Percentiles rank a stretch among this genome's conserved stretches.
Evolutionary conservation across 2,329 filamentous ascomycete species (phyloP).

Genomic region (Cercospora canescens): DNA sequence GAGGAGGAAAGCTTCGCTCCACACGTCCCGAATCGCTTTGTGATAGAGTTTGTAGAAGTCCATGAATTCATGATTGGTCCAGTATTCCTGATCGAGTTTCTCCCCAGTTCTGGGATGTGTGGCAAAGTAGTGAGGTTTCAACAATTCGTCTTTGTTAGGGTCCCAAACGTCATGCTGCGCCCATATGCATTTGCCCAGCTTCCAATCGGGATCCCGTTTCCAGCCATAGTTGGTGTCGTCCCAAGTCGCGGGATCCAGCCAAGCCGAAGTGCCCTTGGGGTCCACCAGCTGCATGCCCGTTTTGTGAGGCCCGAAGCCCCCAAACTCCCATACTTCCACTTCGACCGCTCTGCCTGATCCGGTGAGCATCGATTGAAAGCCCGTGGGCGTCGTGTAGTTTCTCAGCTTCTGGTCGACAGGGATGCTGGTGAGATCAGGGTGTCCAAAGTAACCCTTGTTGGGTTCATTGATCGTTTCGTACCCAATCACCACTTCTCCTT

Average conservation of each 20-base stretch:
- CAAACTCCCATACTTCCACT: slow-evolving; percentile 90
- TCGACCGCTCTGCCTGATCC: slow-evolving; percentile 91
- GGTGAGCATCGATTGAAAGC: slow-evolving; percentile 89
- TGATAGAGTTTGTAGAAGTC: slow-evolving; percentile 76
- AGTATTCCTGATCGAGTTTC: slow-evolving; percentile 75
- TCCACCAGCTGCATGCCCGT: slow-evolving; percentile 81
- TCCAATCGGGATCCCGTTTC: slow-evolving; percentile 85
- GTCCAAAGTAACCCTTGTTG: slow-evolving; percentile 82
- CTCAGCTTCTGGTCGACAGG: slow-evolving; percentile 87
- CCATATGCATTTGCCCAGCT: slow-evolving; percentile 92
- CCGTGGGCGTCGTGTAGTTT: slow-evolving; percentile 89
- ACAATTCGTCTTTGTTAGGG: slow-evolving; percentile 69
- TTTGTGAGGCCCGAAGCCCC: slow-evolving; percentile 87
- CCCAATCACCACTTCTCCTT: slow-evolving; percentile 83
- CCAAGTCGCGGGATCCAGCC: slow-evolving; percentile 73
- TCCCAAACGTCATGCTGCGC: slow-evolving; percentile 98
- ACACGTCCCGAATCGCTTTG: slow-evolving; percentile 71
- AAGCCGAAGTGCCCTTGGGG: slow-evolving; percentile 79
- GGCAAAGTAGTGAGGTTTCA: slow-evolving; percentile 85
- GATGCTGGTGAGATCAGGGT: slow-evolving; percentile 76
- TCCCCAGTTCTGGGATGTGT: slow-evolving; percentile 74
- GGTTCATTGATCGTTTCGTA: slow-evolving; percentile 98
- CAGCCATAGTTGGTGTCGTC: slow-evolving; percentile 88
- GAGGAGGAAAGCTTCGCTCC: slow-evolving; percentile 81
- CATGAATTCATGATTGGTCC: slow-evolving; percentile 91